Evolutionary conservation across 768 basidiomycete genomes (phyloP).

Genomic region (Amanita pallidorosea): DNA sequence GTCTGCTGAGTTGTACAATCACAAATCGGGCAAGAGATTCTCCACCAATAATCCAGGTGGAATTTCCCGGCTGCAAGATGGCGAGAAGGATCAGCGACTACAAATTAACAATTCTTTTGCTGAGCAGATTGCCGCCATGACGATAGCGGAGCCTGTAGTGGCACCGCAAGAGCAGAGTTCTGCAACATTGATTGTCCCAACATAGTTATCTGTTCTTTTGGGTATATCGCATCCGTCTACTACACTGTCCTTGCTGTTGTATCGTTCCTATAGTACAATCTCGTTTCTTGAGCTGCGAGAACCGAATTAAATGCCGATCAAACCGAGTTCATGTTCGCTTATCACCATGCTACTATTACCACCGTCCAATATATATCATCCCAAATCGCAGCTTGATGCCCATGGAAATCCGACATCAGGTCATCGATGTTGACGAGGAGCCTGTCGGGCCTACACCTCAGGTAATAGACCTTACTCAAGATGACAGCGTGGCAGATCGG

Average conservation of each 20-base stretch:
- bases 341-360: background rate
- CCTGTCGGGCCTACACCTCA: background rate
- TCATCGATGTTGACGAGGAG: constrained; percentile 2
- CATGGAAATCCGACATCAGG: background rate
- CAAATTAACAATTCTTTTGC: constrained; percentile 8
- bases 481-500: background rate
- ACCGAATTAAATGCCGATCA: too few species aligned
- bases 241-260: constrained; percentile 6
- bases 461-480: constrained; percentile 1
- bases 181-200: background rate
- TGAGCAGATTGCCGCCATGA: constrained; percentile 15
- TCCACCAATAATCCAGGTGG: constrained; percentile 15
- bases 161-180: background rate
- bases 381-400: background rate
- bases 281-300: background rate
- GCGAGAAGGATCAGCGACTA: constrained; percentile 4
- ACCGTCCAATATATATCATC: background rate
- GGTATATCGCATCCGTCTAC: constrained; percentile 2
- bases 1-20: constrained; percentile 25
- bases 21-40: constrained; percentile 19
- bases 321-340: too few species aligned
- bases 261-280: constrained; percentile 3
- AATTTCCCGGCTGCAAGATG: constrained; percentile 8
- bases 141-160: constrained; percentile 9
- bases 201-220: background rate